Evolutionary conservation across 2,329 filamentous ascomycete species (phyloP).

Genomic region (Cryphonectria parasitica): DNA sequence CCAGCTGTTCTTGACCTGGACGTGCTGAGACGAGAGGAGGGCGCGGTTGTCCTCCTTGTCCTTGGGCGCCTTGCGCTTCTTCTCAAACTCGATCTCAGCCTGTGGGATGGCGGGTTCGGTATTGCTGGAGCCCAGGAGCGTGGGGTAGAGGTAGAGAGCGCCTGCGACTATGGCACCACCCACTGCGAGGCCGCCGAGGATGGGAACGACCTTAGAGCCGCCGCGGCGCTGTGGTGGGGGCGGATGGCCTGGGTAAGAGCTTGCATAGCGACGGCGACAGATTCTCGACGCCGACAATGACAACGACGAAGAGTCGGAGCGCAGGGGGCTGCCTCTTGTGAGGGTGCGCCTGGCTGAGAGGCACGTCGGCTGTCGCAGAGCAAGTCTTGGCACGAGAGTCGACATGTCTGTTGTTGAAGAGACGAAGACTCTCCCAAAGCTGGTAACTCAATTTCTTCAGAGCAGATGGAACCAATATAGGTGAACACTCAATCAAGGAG

Average conservation of each 20-base stretch:
- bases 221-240: conserved; percentile 13
- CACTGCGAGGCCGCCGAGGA: conserved; percentile 15
- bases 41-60: conserved; percentile 76
- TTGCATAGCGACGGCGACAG: conserved; percentile 9
- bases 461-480: background rate
- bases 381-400: conserved; percentile 17
- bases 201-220: background rate
- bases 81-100: conserved; percentile 70
- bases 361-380: conserved; percentile 17
- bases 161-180: conserved; percentile 14
- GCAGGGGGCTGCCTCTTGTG: background rate
- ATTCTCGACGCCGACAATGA: background rate
- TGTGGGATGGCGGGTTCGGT: conserved; percentile 35
- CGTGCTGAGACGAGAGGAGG: conserved; percentile 80
- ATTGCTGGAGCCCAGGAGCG: conserved; percentile 26
- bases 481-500: background rate
- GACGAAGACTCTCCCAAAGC: background rate
- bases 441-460: background rate
- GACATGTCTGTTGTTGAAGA: conserved; percentile 19
- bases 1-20: conserved; percentile 83
- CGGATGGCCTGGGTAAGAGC: conserved; percentile 13
- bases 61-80: conserved; percentile 57
- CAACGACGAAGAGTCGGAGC: background rate
- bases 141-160: conserved; percentile 26
- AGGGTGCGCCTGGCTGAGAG: conserved; percentile 12